Conservation (phyloP, 345 rosid species). For the Linum trigynum region DNA sequence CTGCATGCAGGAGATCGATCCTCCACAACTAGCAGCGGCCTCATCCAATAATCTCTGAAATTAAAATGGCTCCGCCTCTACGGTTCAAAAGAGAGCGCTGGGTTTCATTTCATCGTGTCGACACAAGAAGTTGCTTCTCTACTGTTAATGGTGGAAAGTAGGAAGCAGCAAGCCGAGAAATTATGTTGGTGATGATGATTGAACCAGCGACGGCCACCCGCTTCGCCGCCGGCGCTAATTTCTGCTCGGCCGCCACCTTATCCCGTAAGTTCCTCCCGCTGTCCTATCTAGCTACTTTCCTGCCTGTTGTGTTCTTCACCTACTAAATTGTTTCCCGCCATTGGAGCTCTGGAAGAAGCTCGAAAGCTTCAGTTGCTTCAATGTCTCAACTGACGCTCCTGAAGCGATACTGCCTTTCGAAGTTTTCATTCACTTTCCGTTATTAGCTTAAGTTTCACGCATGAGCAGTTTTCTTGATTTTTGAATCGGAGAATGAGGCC, state of each 20-base stretch:
- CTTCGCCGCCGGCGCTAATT: conserved; percentile 41
- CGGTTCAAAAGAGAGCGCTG: neutral
- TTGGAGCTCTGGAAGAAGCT: neutral
- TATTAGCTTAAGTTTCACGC: no score
- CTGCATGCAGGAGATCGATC: neutral
- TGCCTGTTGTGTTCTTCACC: neutral
- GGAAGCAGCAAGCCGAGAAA: neutral
- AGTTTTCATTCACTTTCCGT: conserved; percentile 17
- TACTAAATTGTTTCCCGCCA: neutral
- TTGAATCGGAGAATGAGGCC: neutral
- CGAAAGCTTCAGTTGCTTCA: neutral
- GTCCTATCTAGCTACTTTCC: conserved; percentile 2
- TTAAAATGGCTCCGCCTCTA: neutral
- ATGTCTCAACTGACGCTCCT: neutral
- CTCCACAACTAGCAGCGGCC: neutral
- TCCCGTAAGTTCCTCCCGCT: conserved; percentile 28
- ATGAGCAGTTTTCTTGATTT: no score
- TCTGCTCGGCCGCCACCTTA: conserved; percentile 39
- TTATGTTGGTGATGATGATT: conserved; percentile 34
- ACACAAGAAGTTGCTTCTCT: neutral
- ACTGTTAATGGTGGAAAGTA: neutral
- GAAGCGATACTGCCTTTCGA: conserved; percentile 12
- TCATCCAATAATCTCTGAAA: conserved; percentile 15
- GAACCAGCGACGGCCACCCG: conserved; percentile 64
- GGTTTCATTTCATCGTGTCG: neutral